phyloP scores from a whole-genome alignment of 176 grass and related monocot genomes.

The Oropetium thomaeum region DNA sequence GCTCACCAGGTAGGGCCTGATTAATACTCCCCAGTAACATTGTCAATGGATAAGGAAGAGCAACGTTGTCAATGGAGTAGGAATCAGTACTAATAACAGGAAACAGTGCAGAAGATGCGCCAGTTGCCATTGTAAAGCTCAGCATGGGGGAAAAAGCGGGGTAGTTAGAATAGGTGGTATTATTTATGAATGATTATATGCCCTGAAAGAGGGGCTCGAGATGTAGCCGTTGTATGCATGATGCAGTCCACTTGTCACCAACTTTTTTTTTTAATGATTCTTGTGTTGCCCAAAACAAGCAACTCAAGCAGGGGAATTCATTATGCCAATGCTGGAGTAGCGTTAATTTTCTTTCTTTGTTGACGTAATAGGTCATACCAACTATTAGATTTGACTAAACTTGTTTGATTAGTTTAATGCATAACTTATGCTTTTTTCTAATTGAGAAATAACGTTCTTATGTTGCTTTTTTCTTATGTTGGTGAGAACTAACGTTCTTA shows the following conservation, averaged over 20 bases:
- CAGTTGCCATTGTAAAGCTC: slow-evolving; percentile 15
- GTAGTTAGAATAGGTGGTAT: not conserved
- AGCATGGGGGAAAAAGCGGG: not conserved
- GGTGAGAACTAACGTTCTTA: not conserved
- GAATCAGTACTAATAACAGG: not conserved
- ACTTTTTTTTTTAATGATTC: not conserved
- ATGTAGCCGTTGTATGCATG: slow-evolving; percentile 26
- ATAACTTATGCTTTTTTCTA: not conserved
- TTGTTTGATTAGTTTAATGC: not conserved
- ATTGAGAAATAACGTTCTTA: not conserved
- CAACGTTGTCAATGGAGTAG: no score
- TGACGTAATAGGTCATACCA: not conserved
- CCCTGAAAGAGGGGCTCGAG: slow-evolving; percentile 26
- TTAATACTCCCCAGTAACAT: no score
- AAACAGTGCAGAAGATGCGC: slow-evolving; percentile 6
- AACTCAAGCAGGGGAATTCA: not conserved
- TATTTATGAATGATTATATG: not conserved
- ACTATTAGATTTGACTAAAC: slow-evolving; percentile 17
- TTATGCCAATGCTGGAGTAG: not conserved
- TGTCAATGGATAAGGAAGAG: no score
- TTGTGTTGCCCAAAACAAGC: not conserved
- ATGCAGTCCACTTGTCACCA: slow-evolving; percentile 20
- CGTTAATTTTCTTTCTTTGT: not conserved
- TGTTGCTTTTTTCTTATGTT: not conserved
- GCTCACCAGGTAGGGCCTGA: no score